These are phyloP conservation scores for Aspergillus pseudonomiae DNA, from an alignment of 2,329 filamentous ascomycete genomes.

Conservation along the genomic window DNA sequence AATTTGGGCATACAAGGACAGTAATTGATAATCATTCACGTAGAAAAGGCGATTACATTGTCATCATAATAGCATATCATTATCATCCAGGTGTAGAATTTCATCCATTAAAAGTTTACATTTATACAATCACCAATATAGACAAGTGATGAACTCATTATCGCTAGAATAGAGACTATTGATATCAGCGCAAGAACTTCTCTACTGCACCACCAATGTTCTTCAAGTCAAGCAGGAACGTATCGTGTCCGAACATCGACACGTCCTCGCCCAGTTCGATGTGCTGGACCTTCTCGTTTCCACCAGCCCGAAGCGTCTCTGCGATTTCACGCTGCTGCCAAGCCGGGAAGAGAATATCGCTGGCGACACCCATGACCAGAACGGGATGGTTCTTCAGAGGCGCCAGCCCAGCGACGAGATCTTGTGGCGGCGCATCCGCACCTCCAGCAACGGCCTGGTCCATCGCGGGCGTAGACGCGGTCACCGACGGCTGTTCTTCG, in stretches of 20 bases:
- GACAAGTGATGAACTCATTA: neutral
- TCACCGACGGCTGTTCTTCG: slow-evolving; percentile 72
- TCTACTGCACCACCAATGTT: slow-evolving; percentile 85
- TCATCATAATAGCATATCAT: neutral
- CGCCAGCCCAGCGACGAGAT: slow-evolving; percentile 76
- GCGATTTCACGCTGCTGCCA: slow-evolving; percentile 98
- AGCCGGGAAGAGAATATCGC: slow-evolving; percentile 93
- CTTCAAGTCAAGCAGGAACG: slow-evolving; percentile 88
- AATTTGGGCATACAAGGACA: no score
- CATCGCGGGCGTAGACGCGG: slow-evolving; percentile 39
- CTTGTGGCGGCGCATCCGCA: slow-evolving; percentile 64
- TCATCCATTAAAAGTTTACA: neutral
- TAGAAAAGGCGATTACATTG: neutral
- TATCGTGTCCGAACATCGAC: slow-evolving; percentile 94
- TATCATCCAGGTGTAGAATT: neutral
- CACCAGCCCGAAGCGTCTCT: slow-evolving; percentile 73
- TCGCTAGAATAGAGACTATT: neutral
- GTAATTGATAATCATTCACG: neutral
- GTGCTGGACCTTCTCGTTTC: slow-evolving; percentile 81
- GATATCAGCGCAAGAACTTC: slow-evolving; percentile 63
- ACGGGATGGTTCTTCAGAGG: slow-evolving; percentile 75
- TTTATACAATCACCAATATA: neutral
- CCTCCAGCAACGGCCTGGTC: slow-evolving; percentile 31
- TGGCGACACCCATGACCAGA: slow-evolving; percentile 90
- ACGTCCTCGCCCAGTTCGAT: slow-evolving; percentile 92